Evolutionary conservation across 805 yeast genomes (phyloP), one percentile per base, ranked within the genome.

Genomic region (Spencermartinsiella europaea): DNA sequence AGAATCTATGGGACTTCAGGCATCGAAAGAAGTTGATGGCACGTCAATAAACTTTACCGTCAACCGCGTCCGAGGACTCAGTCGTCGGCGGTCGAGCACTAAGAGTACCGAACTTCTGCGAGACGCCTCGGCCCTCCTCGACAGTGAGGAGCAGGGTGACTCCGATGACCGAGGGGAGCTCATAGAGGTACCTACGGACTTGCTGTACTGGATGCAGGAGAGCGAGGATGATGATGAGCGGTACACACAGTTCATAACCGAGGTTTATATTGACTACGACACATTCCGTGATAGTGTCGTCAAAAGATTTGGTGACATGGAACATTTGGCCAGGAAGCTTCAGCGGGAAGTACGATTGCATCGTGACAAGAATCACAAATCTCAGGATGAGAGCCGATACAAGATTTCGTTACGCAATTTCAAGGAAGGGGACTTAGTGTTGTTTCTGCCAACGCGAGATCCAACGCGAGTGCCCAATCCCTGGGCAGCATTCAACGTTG

Each of bases 401-500:
- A 83, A 81, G 58, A 75, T 91, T 3, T 73, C 93, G 0, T 73
- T 89, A 53, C 75, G 73, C 48, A 72, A 78, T 53, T 91, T 91
- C 65, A 75, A 76, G 47, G 66, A 68, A 8, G 87, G 84, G 10
- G 97, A 90, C 62, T 67, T 88, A 56, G 96, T 87, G 1, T 67
- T 91, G 47, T 91, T 91, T 61, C 67, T 91, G 52, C 96, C 95
- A 2, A 88, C 96, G 0, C 68, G 80, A 38, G 74, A 75, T 39
- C 76, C 76, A 46, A 55, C 60, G 27, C 55, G 63, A 21, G 56
- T 54, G 38, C 66, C 66, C 38, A 62, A 64, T 34, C 88, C 91
- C 0, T 91, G 98, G 98, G 96, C 96, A 0, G 95, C 95, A 1
- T 91, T 91, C 69, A 90, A 93, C 54, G 77, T 85, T 46, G 95